phyloP scores from a whole-genome alignment of 257 asterid species.

The Fraxinus cuspidata region DNA sequence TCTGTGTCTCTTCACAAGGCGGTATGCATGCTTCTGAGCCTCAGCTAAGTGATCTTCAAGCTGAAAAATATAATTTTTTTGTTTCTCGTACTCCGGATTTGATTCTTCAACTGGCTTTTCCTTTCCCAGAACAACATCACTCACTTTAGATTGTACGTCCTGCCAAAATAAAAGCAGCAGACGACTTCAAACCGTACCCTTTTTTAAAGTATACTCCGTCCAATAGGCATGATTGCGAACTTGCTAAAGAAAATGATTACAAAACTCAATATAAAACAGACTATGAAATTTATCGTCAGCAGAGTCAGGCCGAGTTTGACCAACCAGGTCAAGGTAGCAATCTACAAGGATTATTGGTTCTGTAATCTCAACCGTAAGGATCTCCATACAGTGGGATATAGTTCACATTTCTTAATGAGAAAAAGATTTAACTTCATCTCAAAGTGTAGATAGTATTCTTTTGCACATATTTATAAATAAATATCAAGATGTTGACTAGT shows the following conservation, averaged over 20 bases:
- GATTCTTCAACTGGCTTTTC: constrained; percentile 98
- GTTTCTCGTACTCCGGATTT: constrained; percentile 81
- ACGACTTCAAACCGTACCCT: constrained; percentile 25
- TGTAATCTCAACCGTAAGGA: neutral
- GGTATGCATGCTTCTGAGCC: constrained; percentile 97
- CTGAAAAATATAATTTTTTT: constrained; percentile 83
- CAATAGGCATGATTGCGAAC: neutral
- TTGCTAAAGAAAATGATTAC: neutral
- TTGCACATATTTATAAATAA: neutral
- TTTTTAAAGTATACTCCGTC: constrained; percentile 6
- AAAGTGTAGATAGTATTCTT: neutral
- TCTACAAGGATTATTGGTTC: constrained; percentile 1
- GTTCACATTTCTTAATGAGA: neutral
- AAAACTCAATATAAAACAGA: neutral
- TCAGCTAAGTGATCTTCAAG: constrained; percentile 95
- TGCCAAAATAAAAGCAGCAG: constrained; percentile 35
- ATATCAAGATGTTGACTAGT: neutral
- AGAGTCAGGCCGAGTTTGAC: neutral
- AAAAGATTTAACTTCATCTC: neutral
- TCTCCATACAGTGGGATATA: neutral
- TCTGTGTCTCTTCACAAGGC: constrained; percentile 95
- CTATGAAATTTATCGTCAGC: neutral
- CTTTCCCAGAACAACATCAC: constrained; percentile 97
- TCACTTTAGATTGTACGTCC: constrained; percentile 95
- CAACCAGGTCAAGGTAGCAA: constrained; percentile 13